Conservation (phyloP, 176 grass and related monocot genomes). For the Carex pumila region DNA sequence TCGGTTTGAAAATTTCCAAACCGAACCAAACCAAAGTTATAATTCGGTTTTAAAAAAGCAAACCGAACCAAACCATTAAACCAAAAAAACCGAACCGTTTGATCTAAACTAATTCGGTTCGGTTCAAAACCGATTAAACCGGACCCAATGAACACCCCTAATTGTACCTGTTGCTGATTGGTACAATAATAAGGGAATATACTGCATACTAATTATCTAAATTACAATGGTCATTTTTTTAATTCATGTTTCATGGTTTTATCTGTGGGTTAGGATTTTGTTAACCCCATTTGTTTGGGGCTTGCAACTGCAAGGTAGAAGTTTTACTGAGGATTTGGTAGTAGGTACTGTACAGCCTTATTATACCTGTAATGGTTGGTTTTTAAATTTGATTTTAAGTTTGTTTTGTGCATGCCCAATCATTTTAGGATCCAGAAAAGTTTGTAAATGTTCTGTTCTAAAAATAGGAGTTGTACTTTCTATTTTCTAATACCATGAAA, state of each 20-base stretch:
- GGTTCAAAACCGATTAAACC: too few species aligned
- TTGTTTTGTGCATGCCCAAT: not conserved
- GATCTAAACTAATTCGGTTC: too few species aligned
- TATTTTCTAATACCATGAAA: not conserved
- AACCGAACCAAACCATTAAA: too few species aligned
- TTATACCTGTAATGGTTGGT: not conserved
- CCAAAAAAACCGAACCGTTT: too few species aligned
- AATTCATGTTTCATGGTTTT: not conserved
- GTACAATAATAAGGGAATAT: not conserved
- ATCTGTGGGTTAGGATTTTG: not conserved
- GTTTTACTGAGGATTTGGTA: not conserved
- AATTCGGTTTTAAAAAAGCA: too few species aligned
- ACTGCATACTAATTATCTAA: not conserved
- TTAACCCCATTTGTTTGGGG: not conserved
- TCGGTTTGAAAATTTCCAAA: too few species aligned
- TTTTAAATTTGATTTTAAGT: not conserved
- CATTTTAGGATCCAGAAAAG: not conserved
- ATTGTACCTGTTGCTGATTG: not conserved
- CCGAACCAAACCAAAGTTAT: too few species aligned
- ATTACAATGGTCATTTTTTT: not conserved
- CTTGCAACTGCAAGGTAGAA: not conserved
- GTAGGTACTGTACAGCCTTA: not conserved
- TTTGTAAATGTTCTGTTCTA: not conserved
- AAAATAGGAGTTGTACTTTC: not conserved
- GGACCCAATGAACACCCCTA: too few species aligned